A percentile compares a stretch with the other conserved stretches of the same genome.
These are phyloP conservation scores for Beauveria varroae DNA, from an alignment of 2,329 filamentous ascomycete species.

Conservation along the genomic window DNA sequence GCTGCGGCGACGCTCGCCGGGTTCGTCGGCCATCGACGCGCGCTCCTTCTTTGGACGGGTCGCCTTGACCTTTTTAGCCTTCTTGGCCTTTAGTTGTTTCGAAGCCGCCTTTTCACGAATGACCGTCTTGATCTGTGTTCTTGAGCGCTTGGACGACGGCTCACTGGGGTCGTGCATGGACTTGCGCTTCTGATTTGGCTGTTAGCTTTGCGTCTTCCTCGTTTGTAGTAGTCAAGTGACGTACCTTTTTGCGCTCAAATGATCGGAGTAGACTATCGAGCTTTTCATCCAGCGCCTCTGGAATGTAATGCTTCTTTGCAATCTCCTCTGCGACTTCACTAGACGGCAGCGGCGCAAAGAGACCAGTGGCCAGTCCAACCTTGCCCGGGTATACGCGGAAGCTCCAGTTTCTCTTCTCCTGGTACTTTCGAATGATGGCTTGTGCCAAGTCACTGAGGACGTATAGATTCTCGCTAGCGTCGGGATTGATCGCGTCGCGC, in stretches of 20 bases:
- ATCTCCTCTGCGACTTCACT: constrained; percentile 78
- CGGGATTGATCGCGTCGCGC: constrained; percentile 64
- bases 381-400: constrained; percentile 79
- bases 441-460: constrained; percentile 83
- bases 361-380: constrained; percentile 67
- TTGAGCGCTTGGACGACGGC: constrained; percentile 32
- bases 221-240: constrained; percentile 9
- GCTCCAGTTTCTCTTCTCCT: constrained; percentile 77
- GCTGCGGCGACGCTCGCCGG: constrained; percentile 47
- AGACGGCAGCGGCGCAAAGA: constrained; percentile 68
- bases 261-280: constrained; percentile 61
- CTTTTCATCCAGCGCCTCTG: constrained; percentile 66
- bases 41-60: constrained; percentile 20
- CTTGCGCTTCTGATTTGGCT: constrained; percentile 49
- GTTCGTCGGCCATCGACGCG: constrained; percentile 23
- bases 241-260: constrained; percentile 66
- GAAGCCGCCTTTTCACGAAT: constrained; percentile 25
- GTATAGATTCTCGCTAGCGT: constrained; percentile 68
- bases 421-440: constrained; percentile 73
- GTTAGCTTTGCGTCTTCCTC: constrained; percentile 6
- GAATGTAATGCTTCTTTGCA: constrained; percentile 76
- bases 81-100: constrained; percentile 24
- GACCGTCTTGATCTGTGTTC: constrained; percentile 29
- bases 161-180: constrained; percentile 42
- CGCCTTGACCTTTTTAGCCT: constrained; percentile 24